These are phyloP conservation scores for Cinnamomum chago DNA, from an alignment of 164 flowering plant genomes.

Conservation along the genomic window DNA sequence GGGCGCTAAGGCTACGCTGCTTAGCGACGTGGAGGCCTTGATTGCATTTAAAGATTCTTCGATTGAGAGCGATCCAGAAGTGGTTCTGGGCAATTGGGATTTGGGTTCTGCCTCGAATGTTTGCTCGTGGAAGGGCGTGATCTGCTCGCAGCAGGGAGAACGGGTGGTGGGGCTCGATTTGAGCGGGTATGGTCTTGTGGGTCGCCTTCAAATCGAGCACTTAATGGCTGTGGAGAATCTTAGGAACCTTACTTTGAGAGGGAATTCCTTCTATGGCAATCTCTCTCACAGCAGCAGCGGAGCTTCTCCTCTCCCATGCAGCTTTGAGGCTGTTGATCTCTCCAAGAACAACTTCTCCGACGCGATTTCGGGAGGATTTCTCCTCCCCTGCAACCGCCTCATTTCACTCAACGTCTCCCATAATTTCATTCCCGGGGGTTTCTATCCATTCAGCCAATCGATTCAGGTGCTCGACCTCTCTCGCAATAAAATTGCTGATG, in stretches of 20 bases:
- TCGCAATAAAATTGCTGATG: conserved; percentile 46
- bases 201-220: conserved; percentile 37
- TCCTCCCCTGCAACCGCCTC: conserved; percentile 36
- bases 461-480: conserved; percentile 60
- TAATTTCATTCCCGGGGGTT: conserved; percentile 38
- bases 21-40: conserved; percentile 20
- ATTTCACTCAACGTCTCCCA: conserved; percentile 47
- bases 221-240: conserved; percentile 45
- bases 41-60: conserved; percentile 36
- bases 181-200: conserved; percentile 35
- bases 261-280: conserved; percentile 54
- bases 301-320: conserved; percentile 23
- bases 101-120: conserved; percentile 24
- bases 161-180: conserved; percentile 47
- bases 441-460: conserved; percentile 36
- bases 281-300: conserved; percentile 17
- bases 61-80: conserved; percentile 34
- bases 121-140: conserved; percentile 65
- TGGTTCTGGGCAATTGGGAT: conserved; percentile 39
- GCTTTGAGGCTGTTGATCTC: conserved; percentile 46
- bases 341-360: conserved; percentile 54
- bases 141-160: conserved; percentile 36
- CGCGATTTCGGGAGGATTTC: conserved; percentile 24
- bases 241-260: conserved; percentile 27
- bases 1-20: not conserved